Evolutionary conservation across 2,329 filamentous ascomycete genomes (phyloP).

Genomic region (Bipolaris oryzae): DNA sequence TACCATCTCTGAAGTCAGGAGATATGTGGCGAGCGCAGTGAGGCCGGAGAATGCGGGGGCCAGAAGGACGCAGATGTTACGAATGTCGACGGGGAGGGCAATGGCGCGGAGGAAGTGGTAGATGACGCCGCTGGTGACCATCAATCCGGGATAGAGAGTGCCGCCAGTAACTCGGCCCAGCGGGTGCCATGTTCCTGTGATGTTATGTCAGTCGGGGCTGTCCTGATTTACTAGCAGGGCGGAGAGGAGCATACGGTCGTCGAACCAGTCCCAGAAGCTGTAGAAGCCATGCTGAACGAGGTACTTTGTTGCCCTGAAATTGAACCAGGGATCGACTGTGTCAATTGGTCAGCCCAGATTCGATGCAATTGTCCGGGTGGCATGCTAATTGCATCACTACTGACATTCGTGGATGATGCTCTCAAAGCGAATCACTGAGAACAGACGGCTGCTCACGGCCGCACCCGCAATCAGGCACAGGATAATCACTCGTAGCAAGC

Average conservation of each 20-base stretch:
- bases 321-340: constrained; percentile 98
- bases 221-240: constrained; percentile 2
- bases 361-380: neutral
- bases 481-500: constrained; percentile 87
- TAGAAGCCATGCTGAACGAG: constrained; percentile 96
- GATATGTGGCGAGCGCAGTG: constrained; percentile 90
- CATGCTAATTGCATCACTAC: constrained; percentile 60
- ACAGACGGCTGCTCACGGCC: constrained; percentile 89
- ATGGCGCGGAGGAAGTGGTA: constrained; percentile 91
- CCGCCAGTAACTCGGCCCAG: constrained; percentile 97
- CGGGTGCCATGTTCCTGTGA: constrained; percentile 89
- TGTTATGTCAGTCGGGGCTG: constrained; percentile 23
- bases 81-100: constrained; percentile 92
- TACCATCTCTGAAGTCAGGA: constrained; percentile 96
- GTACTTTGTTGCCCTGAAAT: constrained; percentile 98
- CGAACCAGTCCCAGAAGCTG: constrained; percentile 99
- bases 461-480: constrained; percentile 88
- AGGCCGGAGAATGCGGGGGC: constrained; percentile 93
- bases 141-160: constrained; percentile 96
- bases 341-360: constrained; percentile 33
- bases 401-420: constrained; percentile 99
- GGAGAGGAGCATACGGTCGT: constrained; percentile 72
- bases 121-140: constrained; percentile 98
- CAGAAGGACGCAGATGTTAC: constrained; percentile 97
- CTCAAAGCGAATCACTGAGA: constrained; percentile 98